Base-by-base conservation (phyloP, 306 rosid genomes). In the Cucumis cinereus region DNA sequence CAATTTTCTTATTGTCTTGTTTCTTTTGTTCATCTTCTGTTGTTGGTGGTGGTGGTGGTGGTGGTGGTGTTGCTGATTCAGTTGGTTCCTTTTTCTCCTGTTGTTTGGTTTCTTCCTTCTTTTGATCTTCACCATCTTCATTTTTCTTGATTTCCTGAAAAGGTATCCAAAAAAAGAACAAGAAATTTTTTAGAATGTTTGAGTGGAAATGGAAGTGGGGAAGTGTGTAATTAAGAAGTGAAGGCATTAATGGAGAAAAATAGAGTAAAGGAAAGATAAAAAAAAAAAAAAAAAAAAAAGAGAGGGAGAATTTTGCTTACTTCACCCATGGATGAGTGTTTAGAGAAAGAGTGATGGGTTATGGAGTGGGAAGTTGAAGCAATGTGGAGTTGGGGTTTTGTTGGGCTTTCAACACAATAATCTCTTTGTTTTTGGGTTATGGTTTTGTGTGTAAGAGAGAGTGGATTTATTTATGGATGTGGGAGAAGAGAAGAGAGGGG, bases 321-420 rank as follows among this genome's bases (percentile, higher is more conserved):
- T 83, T 93, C 92, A 77, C 91, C 91, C 93, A 87, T 91, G 70
- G 73, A 54, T 50, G 55, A 50, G 20, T 2, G 11, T 13, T 45
- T 20, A 54, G 84, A 30, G 35, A 30, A 30, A 3, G 35, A 58
- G 38, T 71, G 50, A 54, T 53, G 49, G 52, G 56, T 71, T 76
- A 75, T 66, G 80, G 78, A 81, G 77, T 53, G 58, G 77, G 13
- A 45, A 11, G 56, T 41, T 69, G 22, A 69, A 43, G 55, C 19
- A 66, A 66, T 41, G 7, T 36, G 4, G 52, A 38, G 50, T 64
- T 67, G 30, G 60, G 57, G 41, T 26, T n/a, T 55, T n/a, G 24
- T 28, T 64, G 56, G 57, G 30, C 60, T 47, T 77, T 30, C 35
- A 30, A 30, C 35, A 30, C 23, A 70, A 8, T 57, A n/a, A n/a